These are phyloP conservation scores for Coemansia nantahalensis DNA, from an alignment of 192 early-diverging fungal species.

Conservation along the genomic window DNA sequence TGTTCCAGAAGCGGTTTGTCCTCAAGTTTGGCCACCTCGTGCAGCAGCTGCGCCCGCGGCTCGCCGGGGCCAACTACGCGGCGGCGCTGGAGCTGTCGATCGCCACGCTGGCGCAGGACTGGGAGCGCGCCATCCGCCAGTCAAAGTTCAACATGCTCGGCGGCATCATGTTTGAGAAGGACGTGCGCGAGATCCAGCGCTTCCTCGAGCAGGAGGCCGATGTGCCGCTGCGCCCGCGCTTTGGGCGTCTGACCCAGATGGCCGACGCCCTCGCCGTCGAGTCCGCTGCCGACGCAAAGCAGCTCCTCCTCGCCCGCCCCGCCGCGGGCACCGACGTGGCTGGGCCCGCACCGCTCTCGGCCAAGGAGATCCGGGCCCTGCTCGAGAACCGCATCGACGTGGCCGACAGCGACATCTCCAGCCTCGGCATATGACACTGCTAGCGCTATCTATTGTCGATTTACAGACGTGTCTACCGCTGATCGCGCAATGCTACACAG, in stretches of 20 bases:
- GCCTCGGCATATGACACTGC: too few relatives aligned
- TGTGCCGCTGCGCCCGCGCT: constrained; percentile 67
- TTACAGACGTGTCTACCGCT: too few relatives aligned
- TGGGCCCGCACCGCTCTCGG: constrained; percentile 1
- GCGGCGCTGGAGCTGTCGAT: constrained; percentile 62
- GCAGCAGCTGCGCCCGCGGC: constrained; percentile 45
- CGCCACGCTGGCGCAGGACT: constrained; percentile 73
- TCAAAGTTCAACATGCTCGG: constrained; percentile 94
- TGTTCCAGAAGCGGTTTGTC: constrained; percentile 80
- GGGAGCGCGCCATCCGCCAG: constrained; percentile 82
- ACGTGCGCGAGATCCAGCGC: constrained; percentile 71
- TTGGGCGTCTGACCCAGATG: constrained; percentile 82
- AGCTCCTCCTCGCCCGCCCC: constrained; percentile 8
- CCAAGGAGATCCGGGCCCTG: constrained; percentile 23
- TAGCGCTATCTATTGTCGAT: too few relatives aligned
- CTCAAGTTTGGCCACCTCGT: constrained; percentile 60
- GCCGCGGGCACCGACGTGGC: constrained; percentile 8
- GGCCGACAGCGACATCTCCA: too few relatives aligned
- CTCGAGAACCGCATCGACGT: constrained; percentile 42
- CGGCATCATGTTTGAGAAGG: constrained; percentile 89
- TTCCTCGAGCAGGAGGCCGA: constrained; percentile 63
- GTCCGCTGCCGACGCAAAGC: constrained; percentile 36
- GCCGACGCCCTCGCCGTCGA: constrained; percentile 81
- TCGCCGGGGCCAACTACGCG: constrained; percentile 70
- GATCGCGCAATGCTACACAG: too few relatives aligned